A percentile compares a stretch with the other conserved stretches of the same genome.
phyloP scores from a whole-genome alignment of 805 yeast genomes.

The Ogataea trehaloabstinens region DNA sequence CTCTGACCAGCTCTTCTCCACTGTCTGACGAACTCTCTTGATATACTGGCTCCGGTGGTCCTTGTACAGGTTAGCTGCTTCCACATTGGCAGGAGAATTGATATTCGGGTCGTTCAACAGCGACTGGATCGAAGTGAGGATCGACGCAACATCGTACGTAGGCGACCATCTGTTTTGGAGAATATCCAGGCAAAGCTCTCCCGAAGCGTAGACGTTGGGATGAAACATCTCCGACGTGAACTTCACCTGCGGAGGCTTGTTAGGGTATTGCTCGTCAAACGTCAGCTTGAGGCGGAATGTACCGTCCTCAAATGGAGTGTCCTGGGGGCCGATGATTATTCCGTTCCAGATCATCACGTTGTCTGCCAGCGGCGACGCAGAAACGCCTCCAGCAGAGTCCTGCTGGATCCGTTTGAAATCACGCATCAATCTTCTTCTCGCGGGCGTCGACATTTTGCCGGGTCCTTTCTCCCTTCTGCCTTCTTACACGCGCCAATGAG shows the following conservation, averaged over 20 bases:
- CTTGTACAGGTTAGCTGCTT: constrained; percentile 92
- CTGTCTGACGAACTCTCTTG: constrained; percentile 90
- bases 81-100: constrained; percentile 95
- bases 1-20: constrained; percentile 91
- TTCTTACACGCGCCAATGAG: too few relatives aligned
- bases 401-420: constrained; percentile 98
- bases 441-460: constrained; percentile 92
- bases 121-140: constrained; percentile 88
- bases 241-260: constrained; percentile 92
- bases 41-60: constrained; percentile 93
- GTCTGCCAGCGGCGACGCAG: constrained; percentile 95
- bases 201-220: constrained; percentile 94
- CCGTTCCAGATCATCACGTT: constrained; percentile 99
- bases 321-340: constrained; percentile 95
- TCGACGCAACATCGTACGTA: constrained; percentile 95
- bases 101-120: constrained; percentile 94
- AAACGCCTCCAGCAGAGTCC: constrained; percentile 97
- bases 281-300: constrained; percentile 83
- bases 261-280: constrained; percentile 96
- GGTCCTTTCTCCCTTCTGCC: too few relatives aligned
- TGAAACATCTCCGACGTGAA: constrained; percentile 95
- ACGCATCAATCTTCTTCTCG: constrained; percentile 98
- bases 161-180: constrained; percentile 98
- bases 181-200: constrained; percentile 94
- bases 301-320: constrained; percentile 97